Evolutionary conservation across 1,139 yeast genomes (phyloP).

Genomic region (Yamadazyma siamensis): DNA sequence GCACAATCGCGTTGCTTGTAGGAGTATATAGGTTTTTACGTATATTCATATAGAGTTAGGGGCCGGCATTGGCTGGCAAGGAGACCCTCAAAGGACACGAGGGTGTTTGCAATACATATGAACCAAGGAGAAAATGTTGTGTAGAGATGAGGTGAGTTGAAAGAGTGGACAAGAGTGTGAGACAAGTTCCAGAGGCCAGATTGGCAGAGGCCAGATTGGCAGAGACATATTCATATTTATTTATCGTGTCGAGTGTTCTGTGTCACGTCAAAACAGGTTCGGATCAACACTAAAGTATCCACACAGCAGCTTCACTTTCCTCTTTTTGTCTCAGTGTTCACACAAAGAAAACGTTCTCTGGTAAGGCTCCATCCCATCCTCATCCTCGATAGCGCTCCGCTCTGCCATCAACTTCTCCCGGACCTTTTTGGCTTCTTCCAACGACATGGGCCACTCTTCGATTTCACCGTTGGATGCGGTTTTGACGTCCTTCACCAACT

Average conservation of each 20-base stretch:
- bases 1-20: conserved; percentile 2
- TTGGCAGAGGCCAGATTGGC: too few relatives aligned
- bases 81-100: neutral
- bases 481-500: neutral
- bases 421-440: conserved; percentile 23
- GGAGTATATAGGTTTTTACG: conserved; percentile 1
- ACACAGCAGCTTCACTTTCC: too few relatives aligned
- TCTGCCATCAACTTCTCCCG: conserved; percentile 36
- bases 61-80: neutral
- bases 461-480: too few relatives aligned
- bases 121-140: conserved; percentile 2
- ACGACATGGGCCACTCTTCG: conserved; percentile 18
- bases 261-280: too few relatives aligned
- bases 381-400: conserved; percentile 14
- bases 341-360: conserved; percentile 9
- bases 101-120: conserved; percentile 1
- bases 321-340: conserved; percentile 10
- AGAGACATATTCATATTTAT: too few relatives aligned
- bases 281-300: too few relatives aligned
- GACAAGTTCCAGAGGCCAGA: too few relatives aligned
- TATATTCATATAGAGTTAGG: conserved; percentile 1
- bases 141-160: too few relatives aligned
- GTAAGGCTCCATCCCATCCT: conserved; percentile 7
- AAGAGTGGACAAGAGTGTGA: too few relatives aligned
- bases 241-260: too few relatives aligned